phyloP scores from a whole-genome alignment of 306 rosid species.

The Prunus davidiana region DNA sequence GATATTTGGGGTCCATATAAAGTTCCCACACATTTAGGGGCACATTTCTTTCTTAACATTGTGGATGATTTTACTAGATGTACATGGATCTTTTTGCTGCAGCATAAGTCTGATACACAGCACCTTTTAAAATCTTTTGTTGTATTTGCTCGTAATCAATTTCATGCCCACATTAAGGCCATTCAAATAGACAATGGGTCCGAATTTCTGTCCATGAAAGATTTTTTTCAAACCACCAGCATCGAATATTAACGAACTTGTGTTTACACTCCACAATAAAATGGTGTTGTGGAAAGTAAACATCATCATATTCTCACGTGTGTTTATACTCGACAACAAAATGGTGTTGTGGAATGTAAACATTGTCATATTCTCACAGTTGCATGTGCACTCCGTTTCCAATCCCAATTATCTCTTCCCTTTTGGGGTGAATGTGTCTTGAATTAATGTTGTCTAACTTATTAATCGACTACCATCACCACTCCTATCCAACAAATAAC shows the following conservation, averaged over 20 bases:
- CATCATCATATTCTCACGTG: too few relatives aligned
- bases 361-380: background rate
- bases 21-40: slow-evolving; percentile 1
- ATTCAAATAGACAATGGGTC: background rate
- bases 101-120: slow-evolving; percentile 9
- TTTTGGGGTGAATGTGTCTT: background rate
- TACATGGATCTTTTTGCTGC: background rate
- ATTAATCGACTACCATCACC: slow-evolving; percentile 13
- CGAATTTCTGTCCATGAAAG: too few relatives aligned
- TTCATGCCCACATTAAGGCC: background rate
- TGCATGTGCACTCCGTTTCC: slow-evolving; percentile 12
- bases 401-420: slow-evolving; percentile 3
- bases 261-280: too few relatives aligned
- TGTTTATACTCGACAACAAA: too few relatives aligned
- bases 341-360: too few relatives aligned
- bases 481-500: slow-evolving; percentile 17
- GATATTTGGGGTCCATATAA: slow-evolving; percentile 6
- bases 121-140: background rate
- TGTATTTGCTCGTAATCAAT: slow-evolving; percentile 5
- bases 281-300: slow-evolving; percentile 5
- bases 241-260: too few relatives aligned
- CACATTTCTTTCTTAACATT: slow-evolving; percentile 11
- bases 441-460: too few relatives aligned
- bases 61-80: too few relatives aligned
- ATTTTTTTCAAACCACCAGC: too few relatives aligned